Conservation (phyloP, 228 moss, liverwort and hornwort species). For the Sphagnum magellanicum region DNA sequence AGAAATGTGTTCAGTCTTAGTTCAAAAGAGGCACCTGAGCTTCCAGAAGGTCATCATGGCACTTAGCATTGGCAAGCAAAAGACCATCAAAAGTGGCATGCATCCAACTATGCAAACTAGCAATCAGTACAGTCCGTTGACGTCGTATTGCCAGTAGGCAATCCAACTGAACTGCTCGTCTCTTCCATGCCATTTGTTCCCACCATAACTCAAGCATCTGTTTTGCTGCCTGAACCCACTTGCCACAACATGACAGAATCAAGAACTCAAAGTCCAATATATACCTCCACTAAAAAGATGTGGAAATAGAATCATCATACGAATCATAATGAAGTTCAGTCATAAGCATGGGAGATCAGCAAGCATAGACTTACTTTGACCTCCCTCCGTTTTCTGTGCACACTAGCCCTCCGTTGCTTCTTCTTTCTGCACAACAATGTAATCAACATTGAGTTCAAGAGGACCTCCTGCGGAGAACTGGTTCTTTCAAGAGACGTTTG, state of each 20-base stretch:
- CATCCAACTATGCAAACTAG: conserved; percentile 87
- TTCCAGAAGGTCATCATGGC: conserved; percentile 81
- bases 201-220: conserved; percentile 74
- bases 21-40: conserved; percentile 49
- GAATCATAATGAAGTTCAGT: background rate
- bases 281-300: too few species aligned
- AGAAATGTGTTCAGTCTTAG: background rate
- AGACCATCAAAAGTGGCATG: conserved; percentile 93
- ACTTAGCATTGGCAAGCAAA: conserved; percentile 80
- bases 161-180: conserved; percentile 77
- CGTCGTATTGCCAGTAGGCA: conserved; percentile 61
- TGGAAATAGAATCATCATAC: background rate
- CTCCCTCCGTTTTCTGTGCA: conserved; percentile 58
- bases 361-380: conserved; percentile 35
- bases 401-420: conserved; percentile 56
- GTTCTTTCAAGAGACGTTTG: background rate
- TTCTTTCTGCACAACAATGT: conserved; percentile 52
- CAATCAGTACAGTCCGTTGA: conserved; percentile 61
- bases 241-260: too few species aligned
- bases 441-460: too few species aligned
- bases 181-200: conserved; percentile 97
- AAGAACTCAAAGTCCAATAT: too few species aligned
- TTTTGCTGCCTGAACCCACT: conserved; percentile 50
- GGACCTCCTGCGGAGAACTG: too few species aligned
- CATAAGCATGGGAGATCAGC: background rate